Evolutionary conservation across 1,139 yeast species (phyloP).

Genomic region (Lodderomyces margitis): DNA sequence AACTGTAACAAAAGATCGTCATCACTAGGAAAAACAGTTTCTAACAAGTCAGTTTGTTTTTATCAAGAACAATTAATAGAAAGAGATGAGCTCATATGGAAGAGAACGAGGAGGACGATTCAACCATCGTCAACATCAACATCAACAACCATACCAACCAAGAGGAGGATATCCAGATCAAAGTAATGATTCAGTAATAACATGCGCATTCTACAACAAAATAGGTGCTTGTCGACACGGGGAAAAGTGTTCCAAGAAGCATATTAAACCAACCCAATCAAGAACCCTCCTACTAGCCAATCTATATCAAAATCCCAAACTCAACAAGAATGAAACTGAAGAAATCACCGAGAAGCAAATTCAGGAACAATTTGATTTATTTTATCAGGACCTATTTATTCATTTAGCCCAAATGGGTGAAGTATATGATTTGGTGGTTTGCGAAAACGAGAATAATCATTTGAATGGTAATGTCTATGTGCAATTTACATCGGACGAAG

Average conservation of each 20-base stretch:
- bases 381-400: slow-evolving; percentile 71
- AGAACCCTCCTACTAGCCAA: slow-evolving; percentile 67
- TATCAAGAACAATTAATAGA: too few species aligned
- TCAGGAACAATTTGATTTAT: slow-evolving; percentile 56
- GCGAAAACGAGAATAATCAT: slow-evolving; percentile 80
- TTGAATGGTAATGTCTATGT: slow-evolving; percentile 84
- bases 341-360: slow-evolving; percentile 38
- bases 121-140: not conserved
- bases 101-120: too few species aligned
- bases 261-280: slow-evolving; percentile 67
- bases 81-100: too few species aligned
- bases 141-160: not conserved
- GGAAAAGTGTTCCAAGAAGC: slow-evolving; percentile 79
- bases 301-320: slow-evolving; percentile 65
- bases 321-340: slow-evolving; percentile 31
- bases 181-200: slow-evolving; percentile 7
- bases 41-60: too few species aligned
- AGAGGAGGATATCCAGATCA: too few species aligned
- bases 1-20: too few species aligned
- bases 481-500: slow-evolving; percentile 50
- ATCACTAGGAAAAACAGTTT: too few species aligned
- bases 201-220: slow-evolving; percentile 64
- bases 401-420: slow-evolving; percentile 68
- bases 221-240: slow-evolving; percentile 97
- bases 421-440: slow-evolving; percentile 64